phyloP scores from a whole-genome alignment of 257 asterid genomes.

The Apocynum venetum region DNA sequence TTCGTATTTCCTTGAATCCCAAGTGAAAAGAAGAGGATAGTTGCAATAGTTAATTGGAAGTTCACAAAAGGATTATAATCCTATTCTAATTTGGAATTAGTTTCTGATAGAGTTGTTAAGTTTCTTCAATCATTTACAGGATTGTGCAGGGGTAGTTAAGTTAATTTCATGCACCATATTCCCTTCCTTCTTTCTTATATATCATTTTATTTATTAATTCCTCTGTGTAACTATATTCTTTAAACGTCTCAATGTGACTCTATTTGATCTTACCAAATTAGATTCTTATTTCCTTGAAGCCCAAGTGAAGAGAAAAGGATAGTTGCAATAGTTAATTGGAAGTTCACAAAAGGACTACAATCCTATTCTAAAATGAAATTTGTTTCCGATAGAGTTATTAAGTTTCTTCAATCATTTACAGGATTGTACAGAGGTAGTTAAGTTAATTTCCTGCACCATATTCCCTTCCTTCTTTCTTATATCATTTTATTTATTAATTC shows the following conservation, averaged over 20 bases:
- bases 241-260: background rate
- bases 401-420: background rate
- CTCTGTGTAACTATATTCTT: background rate
- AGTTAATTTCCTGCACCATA: background rate
- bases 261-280: background rate
- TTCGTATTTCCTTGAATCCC: background rate
- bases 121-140: background rate
- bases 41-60: slow-evolving; percentile 1
- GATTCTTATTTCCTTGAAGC: background rate
- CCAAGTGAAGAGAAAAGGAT: background rate
- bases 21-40: background rate
- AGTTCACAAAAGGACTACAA: background rate
- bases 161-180: background rate
- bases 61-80: background rate
- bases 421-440: background rate
- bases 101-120: slow-evolving; percentile 3
- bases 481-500: background rate
- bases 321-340: background rate
- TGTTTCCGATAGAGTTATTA: slow-evolving; percentile 5
- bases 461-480: background rate
- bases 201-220: background rate
- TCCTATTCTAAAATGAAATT: background rate
- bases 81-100: background rate
- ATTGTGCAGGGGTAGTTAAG: background rate
- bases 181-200: background rate